phyloP scores from a whole-genome alignment of 2,329 filamentous ascomycete species.

The Davidsoniella neocaledoniae region DNA sequence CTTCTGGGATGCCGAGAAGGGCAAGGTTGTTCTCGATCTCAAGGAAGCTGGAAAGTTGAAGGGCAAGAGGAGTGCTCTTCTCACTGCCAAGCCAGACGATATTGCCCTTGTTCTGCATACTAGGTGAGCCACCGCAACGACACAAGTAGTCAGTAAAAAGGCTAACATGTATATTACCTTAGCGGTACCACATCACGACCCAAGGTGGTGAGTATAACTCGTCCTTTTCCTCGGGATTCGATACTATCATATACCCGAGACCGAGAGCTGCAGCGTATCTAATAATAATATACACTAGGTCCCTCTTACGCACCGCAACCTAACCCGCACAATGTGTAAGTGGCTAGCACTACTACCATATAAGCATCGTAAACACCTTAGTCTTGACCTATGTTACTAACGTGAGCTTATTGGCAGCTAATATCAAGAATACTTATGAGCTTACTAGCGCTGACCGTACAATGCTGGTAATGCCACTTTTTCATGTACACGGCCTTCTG shows the following conservation, averaged over 20 bases:
- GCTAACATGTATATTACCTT: not conserved
- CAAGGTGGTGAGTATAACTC: slow-evolving; percentile 46
- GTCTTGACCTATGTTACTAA: not conserved
- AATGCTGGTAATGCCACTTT: slow-evolving; percentile 78
- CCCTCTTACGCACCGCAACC: slow-evolving; percentile 64
- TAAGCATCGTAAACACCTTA: too few relatives aligned
- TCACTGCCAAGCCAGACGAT: slow-evolving; percentile 52
- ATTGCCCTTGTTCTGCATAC: slow-evolving; percentile 70
- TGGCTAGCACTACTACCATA: slow-evolving; percentile 7
- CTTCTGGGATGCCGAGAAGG: slow-evolving; percentile 51
- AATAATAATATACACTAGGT: slow-evolving; percentile 28
- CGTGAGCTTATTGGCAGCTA: slow-evolving; percentile 28
- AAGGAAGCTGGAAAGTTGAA: slow-evolving; percentile 56
- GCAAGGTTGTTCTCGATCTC: slow-evolving; percentile 58
- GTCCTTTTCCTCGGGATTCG: not conserved
- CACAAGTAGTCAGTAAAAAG: not conserved
- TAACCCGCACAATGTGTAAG: slow-evolving; percentile 63
- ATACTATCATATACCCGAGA: not conserved
- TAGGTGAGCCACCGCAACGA: slow-evolving; percentile 22
- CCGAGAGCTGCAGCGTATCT: not conserved
- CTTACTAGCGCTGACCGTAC: slow-evolving; percentile 57
- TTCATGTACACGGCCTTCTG: slow-evolving; percentile 79
- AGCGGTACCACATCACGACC: slow-evolving; percentile 69
- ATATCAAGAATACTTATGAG: slow-evolving; percentile 63
- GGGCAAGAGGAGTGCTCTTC: slow-evolving; percentile 24